Base-by-base conservation (phyloP, 2,329 filamentous ascomycete genomes). In the Microsporum canis region DNA sequence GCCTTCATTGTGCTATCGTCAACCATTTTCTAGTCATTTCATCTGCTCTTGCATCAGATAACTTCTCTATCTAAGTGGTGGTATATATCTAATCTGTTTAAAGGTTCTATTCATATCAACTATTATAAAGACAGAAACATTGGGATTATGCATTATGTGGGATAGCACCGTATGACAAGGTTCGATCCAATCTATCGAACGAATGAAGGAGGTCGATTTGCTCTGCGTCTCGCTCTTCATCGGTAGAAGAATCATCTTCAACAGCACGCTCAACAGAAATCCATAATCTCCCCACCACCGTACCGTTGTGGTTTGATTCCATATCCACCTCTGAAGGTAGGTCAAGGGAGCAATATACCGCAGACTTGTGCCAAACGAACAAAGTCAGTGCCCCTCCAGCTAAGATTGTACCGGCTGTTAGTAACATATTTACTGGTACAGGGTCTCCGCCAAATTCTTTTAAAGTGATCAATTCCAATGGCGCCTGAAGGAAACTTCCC, bases 401-500 rank as follows among this genome's bases (percentile, higher is more conserved):
- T 0, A 82, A 70, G 5, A 90, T 72, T 0, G 86, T 88, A 0
- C 83, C 67, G 0, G 75, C 69, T 41, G 92, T 73, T 43, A 96
- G 72, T 0, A 87, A 78, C 1, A 88, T 64, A 70, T 96, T 94
- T 38, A 95, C 86, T 0, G 89, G 90, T 0, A 89, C 77, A 0
- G 91, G 91, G 70, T 95, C 81, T 12, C 85, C 84, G 23, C 78
- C 66, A 66, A 92, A 95, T 0, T 80, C 79, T 60, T 83, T 79
- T 69, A 95, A 88, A 45, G 90, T 89, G 31, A 94, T 71, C 39
- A 86, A 84, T 71, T 96, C 91, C 34, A 96, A 78, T 0, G 82
- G 88, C 4, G 87, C 87, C 73, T 95, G 90, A 0, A 83, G 83
- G 70, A 96, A 91, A 71, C 94, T 95, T 68, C 89, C 81, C 0